These are phyloP conservation scores for Tulasnella sp. DNA, from an alignment of 768 basidiomycete species.

Conservation along the genomic window DNA sequence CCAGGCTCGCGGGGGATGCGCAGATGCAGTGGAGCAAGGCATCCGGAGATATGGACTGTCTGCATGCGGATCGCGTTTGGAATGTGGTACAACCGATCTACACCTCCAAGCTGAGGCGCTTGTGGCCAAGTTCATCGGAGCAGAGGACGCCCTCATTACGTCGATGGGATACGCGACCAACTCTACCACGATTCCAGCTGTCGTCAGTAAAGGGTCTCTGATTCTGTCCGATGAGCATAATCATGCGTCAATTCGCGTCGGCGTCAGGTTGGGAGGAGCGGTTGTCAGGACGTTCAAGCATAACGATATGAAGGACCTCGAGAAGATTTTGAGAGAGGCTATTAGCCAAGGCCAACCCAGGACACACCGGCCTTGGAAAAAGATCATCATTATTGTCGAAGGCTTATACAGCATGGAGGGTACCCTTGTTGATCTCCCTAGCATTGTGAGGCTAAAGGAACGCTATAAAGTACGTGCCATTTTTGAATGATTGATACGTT, in stretches of 20 bases:
- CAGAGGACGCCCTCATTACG: slow-evolving; percentile 79
- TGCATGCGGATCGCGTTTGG: slow-evolving; percentile 63
- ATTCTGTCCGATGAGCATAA: slow-evolving; percentile 97
- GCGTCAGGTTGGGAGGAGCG: slow-evolving; percentile 79
- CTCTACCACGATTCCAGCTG: slow-evolving; percentile 83
- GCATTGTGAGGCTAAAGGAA: slow-evolving; percentile 73
- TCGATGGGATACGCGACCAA: slow-evolving; percentile 98
- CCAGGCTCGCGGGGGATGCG: slow-evolving; percentile 82
- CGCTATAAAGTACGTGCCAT: slow-evolving; percentile 85
- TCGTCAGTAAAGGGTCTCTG: slow-evolving; percentile 82
- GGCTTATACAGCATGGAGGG: slow-evolving; percentile 99
- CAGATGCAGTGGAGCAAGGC: slow-evolving; percentile 82
- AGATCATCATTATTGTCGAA: slow-evolving; percentile 89
- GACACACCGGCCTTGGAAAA: slow-evolving; percentile 99
- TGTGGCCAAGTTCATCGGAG: slow-evolving; percentile 80
- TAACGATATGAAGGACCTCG: slow-evolving; percentile 80
- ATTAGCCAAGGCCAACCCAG: slow-evolving; percentile 97
- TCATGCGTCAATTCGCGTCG: slow-evolving; percentile 90
- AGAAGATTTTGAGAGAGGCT: slow-evolving; percentile 69
- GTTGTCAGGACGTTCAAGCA: slow-evolving; percentile 92
- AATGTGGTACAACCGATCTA: slow-evolving; percentile 78
- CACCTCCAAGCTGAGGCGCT: slow-evolving; percentile 73
- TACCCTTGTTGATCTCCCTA: slow-evolving; percentile 77
- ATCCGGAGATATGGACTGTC: slow-evolving; percentile 75
- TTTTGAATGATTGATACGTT: no score